Evolutionary conservation across 352 stramenopile species (phyloP), one percentile per base, ranked within the genome.

Genomic region (Phytophthora agathidicida): DNA sequence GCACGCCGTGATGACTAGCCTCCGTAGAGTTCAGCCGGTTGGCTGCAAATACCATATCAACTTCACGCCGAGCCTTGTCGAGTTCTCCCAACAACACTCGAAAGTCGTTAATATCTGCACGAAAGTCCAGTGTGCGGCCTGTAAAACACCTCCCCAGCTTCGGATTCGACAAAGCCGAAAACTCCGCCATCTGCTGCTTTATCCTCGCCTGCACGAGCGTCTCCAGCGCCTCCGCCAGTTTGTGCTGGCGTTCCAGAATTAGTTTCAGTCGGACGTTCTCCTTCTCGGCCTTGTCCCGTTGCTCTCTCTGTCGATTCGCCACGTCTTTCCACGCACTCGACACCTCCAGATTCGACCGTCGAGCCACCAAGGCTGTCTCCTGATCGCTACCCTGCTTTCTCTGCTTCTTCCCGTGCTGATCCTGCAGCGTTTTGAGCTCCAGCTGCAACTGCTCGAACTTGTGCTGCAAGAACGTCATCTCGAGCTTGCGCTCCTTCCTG

Each of bases 401-500:
- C 23, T 26, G 17, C 16, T 26, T 26, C 4, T 20, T 35, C 11
- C n/a, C 16, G 6, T 42, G 4, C 7, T 31, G 42, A 20, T 5
- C 38, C 39, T 68, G 49, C 35, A 75, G 19, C 50, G 60, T 60
- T 36, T 53, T 36, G 10, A 80, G 57, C 37, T 73, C 64, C 27
- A 64, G 50, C 44, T 80, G 55, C 23, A 80, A 42, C 33, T 77
- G 68, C 31, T 60, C 42, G 13, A 80, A 60, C 19, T 73, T 75
- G 19, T 54, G 55, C 2, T 52, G 59, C 16, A 80, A 39, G 38
- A 64, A 80, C 30, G 68, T 62, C 41, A 77, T 68, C 49, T 80
- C 68, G 11, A 77, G 60, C 31, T 66, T 72, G 20, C 71, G 64
- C 38, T 74, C 67, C 50, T 80, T 73, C n/a, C 71, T 36, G 28